A percentile compares a stretch with the other conserved stretches of the same genome.
These are phyloP conservation scores for Schizochytrium sp. DNA, from an alignment of 108 stramenopile genomes.

Conservation along the genomic window DNA sequence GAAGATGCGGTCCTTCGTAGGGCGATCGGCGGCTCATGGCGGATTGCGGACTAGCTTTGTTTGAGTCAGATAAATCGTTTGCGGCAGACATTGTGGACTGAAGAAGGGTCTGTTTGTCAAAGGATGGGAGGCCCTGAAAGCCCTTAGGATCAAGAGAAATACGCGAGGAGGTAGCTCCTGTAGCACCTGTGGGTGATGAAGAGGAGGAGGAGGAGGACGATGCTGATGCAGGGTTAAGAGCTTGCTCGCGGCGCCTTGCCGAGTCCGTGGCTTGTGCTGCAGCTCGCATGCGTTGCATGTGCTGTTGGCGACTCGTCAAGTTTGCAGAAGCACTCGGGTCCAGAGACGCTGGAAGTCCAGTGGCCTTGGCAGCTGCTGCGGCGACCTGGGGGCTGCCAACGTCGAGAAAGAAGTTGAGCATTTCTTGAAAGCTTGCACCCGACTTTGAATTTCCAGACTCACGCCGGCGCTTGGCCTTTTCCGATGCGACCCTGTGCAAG, in stretches of 20 bases:
- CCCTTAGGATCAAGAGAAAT: no score
- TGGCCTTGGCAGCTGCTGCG: conserved; percentile 2
- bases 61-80: background rate
- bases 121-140: no score
- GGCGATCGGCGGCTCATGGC: background rate
- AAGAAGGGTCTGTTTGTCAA: no score
- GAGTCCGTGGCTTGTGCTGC: background rate
- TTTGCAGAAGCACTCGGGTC: background rate
- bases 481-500: conserved; percentile 28
- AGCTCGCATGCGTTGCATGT: conserved; percentile 37
- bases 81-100: background rate
- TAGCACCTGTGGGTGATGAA: background rate
- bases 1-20: background rate
- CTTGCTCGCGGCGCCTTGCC: background rate
- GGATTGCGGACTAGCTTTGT: background rate
- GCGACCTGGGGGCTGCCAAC: conserved; percentile 9
- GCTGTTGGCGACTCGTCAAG: background rate
- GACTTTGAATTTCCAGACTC: conserved; percentile 29
- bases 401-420: conserved; percentile 48
- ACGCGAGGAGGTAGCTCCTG: background rate
- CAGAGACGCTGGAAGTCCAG: background rate
- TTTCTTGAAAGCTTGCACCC: conserved; percentile 30
- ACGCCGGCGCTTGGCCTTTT: conserved; percentile 58
- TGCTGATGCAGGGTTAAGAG: background rate
- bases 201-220: background rate